Evolutionary conservation across 805 yeast genomes (phyloP).

Genomic region (Ogataea nakhonphanomensis): DNA sequence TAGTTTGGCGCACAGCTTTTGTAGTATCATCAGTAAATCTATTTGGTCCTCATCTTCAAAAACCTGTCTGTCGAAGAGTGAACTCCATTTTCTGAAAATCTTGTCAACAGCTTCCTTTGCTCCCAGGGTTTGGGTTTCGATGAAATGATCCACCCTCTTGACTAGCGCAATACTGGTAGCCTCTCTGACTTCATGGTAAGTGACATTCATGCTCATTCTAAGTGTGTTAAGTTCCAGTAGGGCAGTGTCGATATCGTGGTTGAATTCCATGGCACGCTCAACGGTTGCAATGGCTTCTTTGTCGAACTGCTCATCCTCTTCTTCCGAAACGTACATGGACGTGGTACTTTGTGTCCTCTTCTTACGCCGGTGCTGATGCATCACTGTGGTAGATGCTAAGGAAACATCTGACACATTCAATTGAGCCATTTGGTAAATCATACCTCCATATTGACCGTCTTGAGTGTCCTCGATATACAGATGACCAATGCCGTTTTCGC

Average conservation of each 20-base stretch:
- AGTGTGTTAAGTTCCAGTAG: slow-evolving; percentile 87
- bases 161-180: slow-evolving; percentile 77
- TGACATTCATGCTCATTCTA: slow-evolving; percentile 96
- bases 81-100: slow-evolving; percentile 78
- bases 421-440: slow-evolving; percentile 40
- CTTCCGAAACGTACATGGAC: slow-evolving; percentile 38
- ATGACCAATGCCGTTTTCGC: slow-evolving; percentile 49
- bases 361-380: slow-evolving; percentile 35
- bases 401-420: slow-evolving; percentile 53
- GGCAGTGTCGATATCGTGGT: slow-evolving; percentile 93
- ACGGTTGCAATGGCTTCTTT: slow-evolving; percentile 93
- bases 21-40: slow-evolving; percentile 58
- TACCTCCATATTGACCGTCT: slow-evolving; percentile 33
- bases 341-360: slow-evolving; percentile 37
- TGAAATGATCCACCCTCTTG: slow-evolving; percentile 64
- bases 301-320: slow-evolving; percentile 63
- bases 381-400: slow-evolving; percentile 44
- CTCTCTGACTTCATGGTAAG: slow-evolving; percentile 85
- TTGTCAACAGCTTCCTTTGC: slow-evolving; percentile 73
- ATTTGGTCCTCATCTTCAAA: slow-evolving; percentile 76
- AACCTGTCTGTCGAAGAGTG: slow-evolving; percentile 78
- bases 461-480: slow-evolving; percentile 49
- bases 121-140: slow-evolving; percentile 71
- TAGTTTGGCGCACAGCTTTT: slow-evolving; percentile 42
- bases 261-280: slow-evolving; percentile 85